These are phyloP conservation scores for Colletotrichum gloeosporioides DNA, from an alignment of 2,329 filamentous ascomycete genomes.

Conservation along the genomic window DNA sequence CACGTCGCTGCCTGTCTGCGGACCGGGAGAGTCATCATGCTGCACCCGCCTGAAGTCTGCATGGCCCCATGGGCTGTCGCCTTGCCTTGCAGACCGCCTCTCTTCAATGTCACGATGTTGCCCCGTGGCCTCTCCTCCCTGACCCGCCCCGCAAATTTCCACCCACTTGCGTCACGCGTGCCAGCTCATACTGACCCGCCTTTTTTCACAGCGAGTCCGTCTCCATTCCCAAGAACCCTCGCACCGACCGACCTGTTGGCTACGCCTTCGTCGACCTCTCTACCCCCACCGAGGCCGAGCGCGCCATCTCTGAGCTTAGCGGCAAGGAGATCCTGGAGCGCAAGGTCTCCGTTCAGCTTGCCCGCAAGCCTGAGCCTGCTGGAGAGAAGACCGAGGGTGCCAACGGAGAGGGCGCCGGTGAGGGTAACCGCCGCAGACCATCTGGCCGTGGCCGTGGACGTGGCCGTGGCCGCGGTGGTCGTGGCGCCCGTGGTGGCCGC, in stretches of 20 bases:
- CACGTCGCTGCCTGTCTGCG: not conserved
- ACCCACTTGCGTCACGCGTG: constrained; percentile 20
- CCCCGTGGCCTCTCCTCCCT: constrained; percentile 19
- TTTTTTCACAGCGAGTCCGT: constrained; percentile 80
- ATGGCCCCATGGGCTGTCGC: not conserved
- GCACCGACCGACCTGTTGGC: constrained; percentile 96
- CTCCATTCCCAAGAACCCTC: constrained; percentile 99
- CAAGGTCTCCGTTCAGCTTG: constrained; percentile 98
- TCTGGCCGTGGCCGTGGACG: constrained; percentile 73
- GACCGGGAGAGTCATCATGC: not conserved
- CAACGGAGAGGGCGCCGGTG: constrained; percentile 77
- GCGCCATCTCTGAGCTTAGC: constrained; percentile 93
- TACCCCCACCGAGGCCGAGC: constrained; percentile 91
- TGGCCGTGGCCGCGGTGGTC: constrained; percentile 72
- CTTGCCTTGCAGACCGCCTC: constrained; percentile 8
- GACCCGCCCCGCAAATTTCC: constrained; percentile 15
- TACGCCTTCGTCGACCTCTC: constrained; percentile 99
- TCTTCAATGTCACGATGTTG: constrained; percentile 4
- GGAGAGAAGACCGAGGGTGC: constrained; percentile 77
- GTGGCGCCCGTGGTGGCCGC: constrained; percentile 64
- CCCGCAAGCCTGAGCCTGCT: constrained; percentile 91
- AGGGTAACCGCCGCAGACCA: constrained; percentile 67
- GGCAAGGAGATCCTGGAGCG: constrained; percentile 98
- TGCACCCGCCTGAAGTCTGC: not conserved
- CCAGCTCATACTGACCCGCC: constrained; percentile 21